A percentile compares a stretch with the other conserved stretches of the same genome.
Conservation (phyloP, 148 eudicot genomes). For the Euryodendron excelsum region DNA sequence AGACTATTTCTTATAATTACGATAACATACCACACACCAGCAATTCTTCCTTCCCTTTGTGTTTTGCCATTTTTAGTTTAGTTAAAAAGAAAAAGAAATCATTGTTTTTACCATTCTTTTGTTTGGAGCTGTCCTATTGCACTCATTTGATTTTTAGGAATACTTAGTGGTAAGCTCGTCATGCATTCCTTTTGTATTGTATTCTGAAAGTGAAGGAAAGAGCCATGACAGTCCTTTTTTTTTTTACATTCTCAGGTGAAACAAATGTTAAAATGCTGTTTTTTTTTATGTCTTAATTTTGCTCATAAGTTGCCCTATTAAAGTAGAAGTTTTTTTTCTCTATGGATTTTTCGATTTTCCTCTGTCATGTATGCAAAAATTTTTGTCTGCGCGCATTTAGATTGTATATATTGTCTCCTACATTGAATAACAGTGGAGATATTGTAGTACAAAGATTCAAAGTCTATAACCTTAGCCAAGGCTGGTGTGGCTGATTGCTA, state of each 20-base stretch:
- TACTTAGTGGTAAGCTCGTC: not conserved
- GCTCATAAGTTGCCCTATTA: not conserved
- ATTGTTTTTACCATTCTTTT: not conserved
- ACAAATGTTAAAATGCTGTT: not conserved
- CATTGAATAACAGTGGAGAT: no score
- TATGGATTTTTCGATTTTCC: not conserved
- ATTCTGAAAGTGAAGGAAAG: not conserved
- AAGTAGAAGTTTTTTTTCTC: not conserved
- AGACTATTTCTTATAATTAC: not conserved
- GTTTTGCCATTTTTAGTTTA: not conserved
- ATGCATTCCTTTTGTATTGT: not conserved
- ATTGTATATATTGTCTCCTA: no score
- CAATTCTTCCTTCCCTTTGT: not conserved
- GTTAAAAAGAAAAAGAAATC: not conserved
- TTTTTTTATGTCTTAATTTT: not conserved
- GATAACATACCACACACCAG: not conserved
- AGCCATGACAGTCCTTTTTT: not conserved
- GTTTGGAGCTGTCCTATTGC: not conserved
- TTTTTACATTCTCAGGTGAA: not conserved
- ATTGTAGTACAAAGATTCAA: no score
- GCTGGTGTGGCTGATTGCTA: not conserved
- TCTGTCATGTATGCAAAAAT: not conserved
- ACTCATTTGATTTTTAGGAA: not conserved
- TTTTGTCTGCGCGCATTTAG: not conserved
- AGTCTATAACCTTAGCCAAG: not conserved